phyloP scores from a whole-genome alignment of 176 grass and related monocot genomes.

The Triticum aestivum region IWGSC_CS_RefSeq_v2.1 NC_057810.1:162427723-162428222 shows the following conservation, averaged over 20 bases:
- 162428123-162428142: constrained; percentile 32
- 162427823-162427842: constrained; percentile 41
- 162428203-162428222: constrained; percentile 29
- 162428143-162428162: constrained; percentile 17
- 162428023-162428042: constrained; percentile 32
- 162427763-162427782: constrained; percentile 30
- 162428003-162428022: neutral
- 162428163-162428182: constrained; percentile 33
- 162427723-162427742: constrained; percentile 31
- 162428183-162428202: neutral
- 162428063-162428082: constrained; percentile 28
- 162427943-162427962: constrained; percentile 40
- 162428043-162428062: constrained; percentile 22
- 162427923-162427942: constrained; percentile 33
- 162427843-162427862: constrained; percentile 25
- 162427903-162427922: constrained; percentile 34
- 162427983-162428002: constrained; percentile 50
- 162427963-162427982: constrained; percentile 12
- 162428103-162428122: constrained; percentile 31
- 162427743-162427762: constrained; percentile 23
- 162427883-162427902: constrained; percentile 27
- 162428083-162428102: constrained; percentile 38
- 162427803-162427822: constrained; percentile 46
- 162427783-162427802: constrained; percentile 20
- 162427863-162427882: constrained; percentile 45